Conservation (phyloP, 169 alveolate genomes). For the Condylostoma magnum region DNA sequence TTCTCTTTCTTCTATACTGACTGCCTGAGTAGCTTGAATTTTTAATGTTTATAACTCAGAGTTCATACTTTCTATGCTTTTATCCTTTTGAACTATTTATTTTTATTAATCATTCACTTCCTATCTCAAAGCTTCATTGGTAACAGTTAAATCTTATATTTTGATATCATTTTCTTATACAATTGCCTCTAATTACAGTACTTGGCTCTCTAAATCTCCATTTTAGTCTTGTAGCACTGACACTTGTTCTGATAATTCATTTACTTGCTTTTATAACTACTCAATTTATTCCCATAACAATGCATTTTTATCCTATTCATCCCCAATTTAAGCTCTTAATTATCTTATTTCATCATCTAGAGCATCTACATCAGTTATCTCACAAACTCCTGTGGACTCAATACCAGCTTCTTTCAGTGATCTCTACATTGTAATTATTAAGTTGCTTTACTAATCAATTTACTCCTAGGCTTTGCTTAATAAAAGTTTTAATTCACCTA, state of each 20-base stretch:
- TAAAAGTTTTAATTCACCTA: constrained; percentile 50
- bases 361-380: background rate
- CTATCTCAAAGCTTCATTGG: too few species aligned
- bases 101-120: too few species aligned
- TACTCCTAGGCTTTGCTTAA: constrained; percentile 6
- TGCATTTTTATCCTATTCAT: background rate
- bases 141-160: too few species aligned
- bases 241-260: background rate
- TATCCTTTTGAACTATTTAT: too few species aligned
- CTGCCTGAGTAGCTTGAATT: too few species aligned
- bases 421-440: background rate
- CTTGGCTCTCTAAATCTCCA: too few species aligned
- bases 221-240: background rate
- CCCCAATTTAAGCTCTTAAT: background rate
- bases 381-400: background rate
- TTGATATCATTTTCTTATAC: too few species aligned
- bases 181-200: too few species aligned
- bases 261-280: background rate
- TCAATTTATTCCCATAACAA: background rate
- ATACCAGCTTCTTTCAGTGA: background rate
- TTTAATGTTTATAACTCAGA: too few species aligned
- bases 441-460: background rate
- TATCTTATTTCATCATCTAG: background rate
- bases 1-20: too few species aligned
- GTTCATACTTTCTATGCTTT: too few species aligned